Evolutionary conservation across 169 alveolate genomes (phyloP).

Genomic region (Babesia ovis): DNA sequence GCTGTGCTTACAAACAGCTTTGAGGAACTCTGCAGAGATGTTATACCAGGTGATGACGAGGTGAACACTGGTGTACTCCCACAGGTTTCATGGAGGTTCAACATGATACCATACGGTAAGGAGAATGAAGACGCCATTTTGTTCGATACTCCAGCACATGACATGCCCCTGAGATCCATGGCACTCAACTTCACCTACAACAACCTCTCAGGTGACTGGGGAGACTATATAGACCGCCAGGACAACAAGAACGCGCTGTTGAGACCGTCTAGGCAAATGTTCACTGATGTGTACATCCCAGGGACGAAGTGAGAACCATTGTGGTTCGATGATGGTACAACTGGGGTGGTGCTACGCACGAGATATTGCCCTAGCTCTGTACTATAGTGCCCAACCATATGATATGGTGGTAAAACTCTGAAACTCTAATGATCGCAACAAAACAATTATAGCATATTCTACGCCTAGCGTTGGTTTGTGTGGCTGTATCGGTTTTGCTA

Average conservation of each 20-base stretch:
- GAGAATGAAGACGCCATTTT: slow-evolving; percentile 78
- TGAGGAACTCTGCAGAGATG: slow-evolving; percentile 68
- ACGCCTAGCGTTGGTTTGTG: too few species aligned
- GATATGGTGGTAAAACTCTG: too few species aligned
- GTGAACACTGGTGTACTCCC: slow-evolving; percentile 70
- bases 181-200: slow-evolving; percentile 85
- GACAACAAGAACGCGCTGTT: slow-evolving; percentile 83
- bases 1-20: slow-evolving; percentile 72
- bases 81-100: slow-evolving; percentile 69
- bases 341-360: too few species aligned
- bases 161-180: slow-evolving; percentile 82
- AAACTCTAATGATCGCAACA: neutral
- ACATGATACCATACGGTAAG: slow-evolving; percentile 85
- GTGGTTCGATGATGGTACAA: too few species aligned
- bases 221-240: slow-evolving; percentile 84
- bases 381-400: too few species aligned
- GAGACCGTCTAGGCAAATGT: slow-evolving; percentile 84
- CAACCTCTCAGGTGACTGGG: slow-evolving; percentile 88
- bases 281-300: slow-evolving; percentile 82
- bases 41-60: slow-evolving; percentile 51
- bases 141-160: slow-evolving; percentile 81
- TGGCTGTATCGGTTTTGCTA: too few species aligned
- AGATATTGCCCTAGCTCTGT: too few species aligned
- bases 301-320: slow-evolving; percentile 79
- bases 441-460: neutral